A percentile compares a stretch with the other conserved stretches of the same genome.
These are phyloP conservation scores for Spatholobus suberectus DNA, from an alignment of 306 rosid genomes.

Conservation along the genomic window DNA sequence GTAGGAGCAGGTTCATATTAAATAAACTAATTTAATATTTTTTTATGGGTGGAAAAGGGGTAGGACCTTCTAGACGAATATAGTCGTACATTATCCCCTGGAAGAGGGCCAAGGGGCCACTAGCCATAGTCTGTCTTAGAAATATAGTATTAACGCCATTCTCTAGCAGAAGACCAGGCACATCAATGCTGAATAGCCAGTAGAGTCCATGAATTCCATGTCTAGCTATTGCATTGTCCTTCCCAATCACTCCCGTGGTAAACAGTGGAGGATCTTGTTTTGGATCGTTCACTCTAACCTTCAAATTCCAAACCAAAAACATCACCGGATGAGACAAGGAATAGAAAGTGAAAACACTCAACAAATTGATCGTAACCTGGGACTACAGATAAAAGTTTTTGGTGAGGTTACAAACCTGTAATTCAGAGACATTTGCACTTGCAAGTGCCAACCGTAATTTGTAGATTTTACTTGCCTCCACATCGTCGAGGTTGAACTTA, in stretches of 20 bases:
- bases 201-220: conserved; percentile 96
- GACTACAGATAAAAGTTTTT: not conserved
- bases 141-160: conserved; percentile 64
- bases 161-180: conserved; percentile 51
- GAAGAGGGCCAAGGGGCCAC: conserved; percentile 54
- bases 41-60: not conserved
- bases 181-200: conserved; percentile 64
- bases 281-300: conserved; percentile 79
- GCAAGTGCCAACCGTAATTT: conserved; percentile 78
- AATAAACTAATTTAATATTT: not conserved
- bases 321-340: not conserved
- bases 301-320: not conserved
- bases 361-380: not conserved
- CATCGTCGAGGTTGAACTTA: conserved; percentile 59
- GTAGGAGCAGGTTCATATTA: not conserved
- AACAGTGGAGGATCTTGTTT: conserved; percentile 66
- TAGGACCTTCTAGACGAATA: conserved; percentile 74
- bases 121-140: conserved; percentile 65
- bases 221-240: conserved; percentile 82
- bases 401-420: conserved; percentile 56
- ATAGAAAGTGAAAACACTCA: not conserved
- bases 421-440: conserved; percentile 69
- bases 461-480: conserved; percentile 53
- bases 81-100: conserved; percentile 90
- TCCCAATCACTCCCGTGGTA: conserved; percentile 77